Base-by-base conservation (phyloP, 495 filamentous ascomycete genomes). In the Podospora tetraspora region DNA sequence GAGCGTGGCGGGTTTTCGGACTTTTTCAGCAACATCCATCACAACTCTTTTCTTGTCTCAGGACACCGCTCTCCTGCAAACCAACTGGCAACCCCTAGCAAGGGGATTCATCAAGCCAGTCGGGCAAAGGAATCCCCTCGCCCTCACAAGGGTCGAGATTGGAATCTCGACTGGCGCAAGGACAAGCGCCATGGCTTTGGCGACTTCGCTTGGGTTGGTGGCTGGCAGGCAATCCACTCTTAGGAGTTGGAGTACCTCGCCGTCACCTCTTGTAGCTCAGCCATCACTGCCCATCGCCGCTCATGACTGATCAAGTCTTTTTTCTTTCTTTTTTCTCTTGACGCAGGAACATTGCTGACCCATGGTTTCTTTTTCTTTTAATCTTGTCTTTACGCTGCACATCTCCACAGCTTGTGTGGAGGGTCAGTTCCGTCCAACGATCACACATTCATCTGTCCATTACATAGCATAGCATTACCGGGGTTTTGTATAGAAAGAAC, bases 181-280 rank as follows among this genome's bases (percentile, higher is more conserved):
- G 83, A 88, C 71, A 86, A 87, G 73, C 86, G 84, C 71, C 82
- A 83, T 72, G 81, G 89, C 75, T 85, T 91, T 75, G 88, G 88
- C 73, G 92, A 93, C 76, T 79, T 91, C 76, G 92, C 94, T 84
- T 93, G 93, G 85, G 91, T 96, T 85, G 93, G 92, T 81, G 91
- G 89, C 78, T 95, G 91, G 90, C 85, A 91, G 62, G 72, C 80
- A 52, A 52, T 52, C 71, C 79, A 78, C 70, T 81, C 76, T 56
- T 78, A 72, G 68, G 71, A 72, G 68, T 30, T 70, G 72, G 76
- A 73, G 69, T 52, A 58, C 62, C 73, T 73, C 68, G 70, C 77
- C 70, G 67, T 65, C 74, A 79, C 73, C 84, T 84, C 78, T 85
- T 84, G 85, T 86, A 83, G 84, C 84, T 84, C 79, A 70, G 79